A percentile compares a stretch with the other conserved stretches of the same genome.
Evolutionary conservation across 768 basidiomycete genomes (phyloP).

Genomic region (Rhodotorula graminis): DNA sequence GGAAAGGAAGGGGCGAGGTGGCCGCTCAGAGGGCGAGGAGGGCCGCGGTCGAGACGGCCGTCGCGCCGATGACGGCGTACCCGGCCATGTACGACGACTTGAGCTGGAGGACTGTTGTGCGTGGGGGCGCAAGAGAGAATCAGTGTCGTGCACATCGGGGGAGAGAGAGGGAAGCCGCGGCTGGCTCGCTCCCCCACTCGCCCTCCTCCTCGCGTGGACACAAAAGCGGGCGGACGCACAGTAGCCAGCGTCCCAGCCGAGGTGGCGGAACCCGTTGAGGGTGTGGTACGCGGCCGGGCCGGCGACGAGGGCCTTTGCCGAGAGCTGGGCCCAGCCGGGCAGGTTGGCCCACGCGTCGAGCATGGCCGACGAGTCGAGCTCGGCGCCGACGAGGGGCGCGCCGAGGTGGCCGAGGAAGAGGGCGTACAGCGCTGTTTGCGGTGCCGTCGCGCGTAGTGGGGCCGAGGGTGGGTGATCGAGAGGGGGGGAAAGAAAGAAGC

Average conservation of each 20-base stretch:
- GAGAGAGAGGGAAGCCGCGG: background rate
- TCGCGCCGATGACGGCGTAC: constrained; percentile 76
- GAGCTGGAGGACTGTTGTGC: constrained; percentile 63
- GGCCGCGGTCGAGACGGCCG: constrained; percentile 66
- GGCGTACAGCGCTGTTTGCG: constrained; percentile 68
- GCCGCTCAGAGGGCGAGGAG: constrained; percentile 17
- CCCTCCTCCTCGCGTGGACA: background rate
- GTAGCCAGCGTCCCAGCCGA: constrained; percentile 81
- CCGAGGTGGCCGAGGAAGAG: constrained; percentile 80
- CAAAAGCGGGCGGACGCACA: constrained; percentile 56
- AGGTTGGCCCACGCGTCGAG: constrained; percentile 65
- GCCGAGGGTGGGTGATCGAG: background rate
- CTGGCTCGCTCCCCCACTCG: background rate
- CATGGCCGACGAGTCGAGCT: constrained; percentile 72
- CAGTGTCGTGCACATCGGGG: background rate
- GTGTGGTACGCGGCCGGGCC: constrained; percentile 86
- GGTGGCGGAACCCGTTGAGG: constrained; percentile 82
- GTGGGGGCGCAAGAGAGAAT: background rate
- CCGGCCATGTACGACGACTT: constrained; percentile 75
- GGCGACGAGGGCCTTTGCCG: constrained; percentile 72
- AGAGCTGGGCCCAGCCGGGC: constrained; percentile 70
- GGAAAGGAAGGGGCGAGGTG: background rate
- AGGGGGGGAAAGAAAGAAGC: constrained; percentile 16
- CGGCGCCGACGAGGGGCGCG: constrained; percentile 60
- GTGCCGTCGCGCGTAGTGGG: background rate